Evolutionary conservation across 164 flowering plant genomes (phyloP).

Genomic region (Protea cynaroides): DNA sequence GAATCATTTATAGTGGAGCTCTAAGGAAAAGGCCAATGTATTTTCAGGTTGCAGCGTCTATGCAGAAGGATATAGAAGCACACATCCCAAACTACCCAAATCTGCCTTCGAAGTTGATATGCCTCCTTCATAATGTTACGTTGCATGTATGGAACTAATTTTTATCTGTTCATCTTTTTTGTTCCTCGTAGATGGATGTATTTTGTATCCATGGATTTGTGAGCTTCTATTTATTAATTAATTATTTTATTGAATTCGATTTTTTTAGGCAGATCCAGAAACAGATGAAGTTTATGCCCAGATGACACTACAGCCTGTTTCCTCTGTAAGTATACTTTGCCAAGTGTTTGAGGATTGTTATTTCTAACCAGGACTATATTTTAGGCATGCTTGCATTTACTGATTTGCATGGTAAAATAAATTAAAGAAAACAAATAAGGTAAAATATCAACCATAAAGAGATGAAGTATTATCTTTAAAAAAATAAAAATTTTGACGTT

Average conservation of each 20-base stretch:
- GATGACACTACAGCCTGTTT: slow-evolving; percentile 96
- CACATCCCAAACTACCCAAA: slow-evolving; percentile 92
- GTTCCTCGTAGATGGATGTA: background rate
- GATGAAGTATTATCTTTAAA: too few relatives aligned
- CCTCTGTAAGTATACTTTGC: slow-evolving; percentile 47
- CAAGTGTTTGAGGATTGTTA: background rate
- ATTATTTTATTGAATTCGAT: slow-evolving; percentile 10
- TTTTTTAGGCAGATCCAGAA: slow-evolving; percentile 87
- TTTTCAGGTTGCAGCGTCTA: slow-evolving; percentile 94
- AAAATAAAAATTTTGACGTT: too few relatives aligned
- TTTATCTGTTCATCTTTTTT: background rate
- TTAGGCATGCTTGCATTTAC: background rate
- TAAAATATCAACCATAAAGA: too few relatives aligned
- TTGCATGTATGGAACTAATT: slow-evolving; percentile 55
- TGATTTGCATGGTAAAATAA: background rate
- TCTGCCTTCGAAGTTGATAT: slow-evolving; percentile 81
- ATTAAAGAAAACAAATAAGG: background rate
- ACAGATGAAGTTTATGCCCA: slow-evolving; percentile 99
- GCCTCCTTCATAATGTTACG: slow-evolving; percentile 86
- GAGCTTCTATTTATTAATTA: background rate
- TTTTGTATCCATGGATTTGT: background rate
- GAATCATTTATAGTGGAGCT: too few relatives aligned
- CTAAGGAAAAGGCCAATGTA: background rate
- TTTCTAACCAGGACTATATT: background rate
- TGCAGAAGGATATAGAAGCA: slow-evolving; percentile 88